These are phyloP conservation scores for Fusarium paranaense DNA, from an alignment of 2,329 filamentous ascomycete species.

Conservation along the genomic window DNA sequence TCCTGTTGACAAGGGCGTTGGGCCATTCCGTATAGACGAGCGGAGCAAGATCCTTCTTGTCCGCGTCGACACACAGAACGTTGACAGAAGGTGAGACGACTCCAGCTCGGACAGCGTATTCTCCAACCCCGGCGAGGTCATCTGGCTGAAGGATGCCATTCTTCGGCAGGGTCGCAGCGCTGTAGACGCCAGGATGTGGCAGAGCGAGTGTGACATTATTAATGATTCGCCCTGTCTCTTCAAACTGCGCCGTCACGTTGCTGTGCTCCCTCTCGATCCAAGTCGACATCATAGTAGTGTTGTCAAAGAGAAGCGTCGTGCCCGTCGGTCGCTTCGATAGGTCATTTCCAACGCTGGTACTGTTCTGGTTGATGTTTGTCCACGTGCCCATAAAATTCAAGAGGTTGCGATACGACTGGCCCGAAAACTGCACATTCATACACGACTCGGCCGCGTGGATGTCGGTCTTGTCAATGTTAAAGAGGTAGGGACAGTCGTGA, in stretches of 20 bases:
- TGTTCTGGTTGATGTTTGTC: slow-evolving; percentile 58
- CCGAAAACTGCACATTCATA: slow-evolving; percentile 75
- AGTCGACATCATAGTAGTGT: slow-evolving; percentile 75
- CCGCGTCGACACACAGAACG: slow-evolving; percentile 78
- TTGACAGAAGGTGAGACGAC: slow-evolving; percentile 79
- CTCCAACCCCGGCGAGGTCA: slow-evolving; percentile 72
- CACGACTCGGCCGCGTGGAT: slow-evolving; percentile 65
- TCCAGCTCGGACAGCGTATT: slow-evolving; percentile 75
- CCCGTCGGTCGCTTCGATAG: slow-evolving; percentile 66
- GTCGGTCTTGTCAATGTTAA: slow-evolving; percentile 57
- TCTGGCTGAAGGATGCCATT: slow-evolving; percentile 79
- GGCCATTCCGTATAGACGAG: slow-evolving; percentile 75
- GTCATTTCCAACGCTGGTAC: slow-evolving; percentile 54
- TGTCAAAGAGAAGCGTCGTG: slow-evolving; percentile 74
- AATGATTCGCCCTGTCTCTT: slow-evolving; percentile 66
- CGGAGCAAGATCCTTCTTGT: slow-evolving; percentile 67
- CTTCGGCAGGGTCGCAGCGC: slow-evolving; percentile 68
- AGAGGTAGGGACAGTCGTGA: slow-evolving; percentile 70
- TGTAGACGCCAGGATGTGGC: slow-evolving; percentile 77
- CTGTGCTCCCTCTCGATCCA: slow-evolving; percentile 73
- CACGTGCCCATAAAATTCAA: slow-evolving; percentile 70
- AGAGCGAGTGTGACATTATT: slow-evolving; percentile 84
- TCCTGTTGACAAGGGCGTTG: slow-evolving; percentile 49
- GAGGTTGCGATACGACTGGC: slow-evolving; percentile 78
- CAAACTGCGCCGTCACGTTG: slow-evolving; percentile 64